Evolutionary conservation across 345 rosid species (phyloP).

Genomic region (Pistacia atlantica): DNA sequence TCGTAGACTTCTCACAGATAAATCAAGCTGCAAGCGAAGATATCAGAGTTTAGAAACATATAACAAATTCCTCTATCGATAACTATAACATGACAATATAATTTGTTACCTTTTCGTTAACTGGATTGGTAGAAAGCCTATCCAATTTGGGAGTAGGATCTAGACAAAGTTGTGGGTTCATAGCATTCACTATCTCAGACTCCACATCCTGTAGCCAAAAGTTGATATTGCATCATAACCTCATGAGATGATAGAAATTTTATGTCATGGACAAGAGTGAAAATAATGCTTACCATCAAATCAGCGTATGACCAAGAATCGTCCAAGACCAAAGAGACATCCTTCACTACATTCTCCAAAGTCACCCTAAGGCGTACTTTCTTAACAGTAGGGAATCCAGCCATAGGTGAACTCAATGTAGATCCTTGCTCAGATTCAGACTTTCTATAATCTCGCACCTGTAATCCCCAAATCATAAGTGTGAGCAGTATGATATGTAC

Average conservation of each 20-base stretch:
- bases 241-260: slow-evolving; percentile 1
- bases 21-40: slow-evolving; percentile 63
- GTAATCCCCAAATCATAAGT: slow-evolving; percentile 11
- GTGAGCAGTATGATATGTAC: not conserved
- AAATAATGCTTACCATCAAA: slow-evolving; percentile 65
- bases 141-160: slow-evolving; percentile 93
- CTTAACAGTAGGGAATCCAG: slow-evolving; percentile 51
- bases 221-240: slow-evolving; percentile 14
- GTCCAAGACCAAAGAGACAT: slow-evolving; percentile 78
- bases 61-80: slow-evolving; percentile 5
- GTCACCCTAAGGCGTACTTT: slow-evolving; percentile 81
- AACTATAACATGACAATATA: not conserved
- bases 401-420: slow-evolving; percentile 20
- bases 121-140: slow-evolving; percentile 59
- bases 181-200: slow-evolving; percentile 86
- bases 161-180: slow-evolving; percentile 87
- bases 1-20: slow-evolving; percentile 57
- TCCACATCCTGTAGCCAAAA: slow-evolving; percentile 76
- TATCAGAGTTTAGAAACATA: slow-evolving; percentile 19
- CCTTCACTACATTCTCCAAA: slow-evolving; percentile 88
- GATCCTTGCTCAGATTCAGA: slow-evolving; percentile 56
- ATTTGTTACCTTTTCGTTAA: slow-evolving; percentile 57
- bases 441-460: slow-evolving; percentile 87
- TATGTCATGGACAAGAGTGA: slow-evolving; percentile 13
- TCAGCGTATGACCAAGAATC: slow-evolving; percentile 96